A percentile compares a stretch with the other conserved stretches of the same genome.
These are phyloP conservation scores for Skeletonema costatum DNA, from an alignment of 108 stramenopile species.

Conservation along the genomic window DNA sequence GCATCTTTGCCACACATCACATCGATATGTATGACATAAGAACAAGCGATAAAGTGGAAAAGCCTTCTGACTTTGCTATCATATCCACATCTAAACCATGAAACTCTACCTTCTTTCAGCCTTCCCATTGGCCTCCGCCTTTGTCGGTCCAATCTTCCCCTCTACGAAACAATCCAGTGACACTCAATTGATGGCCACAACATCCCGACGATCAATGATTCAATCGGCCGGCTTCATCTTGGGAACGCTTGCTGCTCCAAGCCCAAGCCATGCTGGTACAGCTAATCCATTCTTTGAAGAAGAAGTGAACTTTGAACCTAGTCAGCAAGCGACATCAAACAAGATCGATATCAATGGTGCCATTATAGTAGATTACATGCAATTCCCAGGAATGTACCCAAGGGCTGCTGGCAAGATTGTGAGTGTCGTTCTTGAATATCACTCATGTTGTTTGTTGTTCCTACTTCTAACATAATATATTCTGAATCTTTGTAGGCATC, in stretches of 20 bases:
- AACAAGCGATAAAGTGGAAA: no score
- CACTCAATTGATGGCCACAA: slow-evolving; percentile 11
- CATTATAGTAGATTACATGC: slow-evolving; percentile 72
- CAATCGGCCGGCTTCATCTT: slow-evolving; percentile 10
- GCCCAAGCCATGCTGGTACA: slow-evolving; percentile 22
- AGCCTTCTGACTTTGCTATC: no score
- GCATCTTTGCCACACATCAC: no score
- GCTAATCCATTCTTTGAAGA: slow-evolving; percentile 34
- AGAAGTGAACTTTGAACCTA: slow-evolving; percentile 45
- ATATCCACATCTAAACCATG: background rate
- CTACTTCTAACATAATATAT: background rate
- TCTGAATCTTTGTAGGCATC: slow-evolving; percentile 30
- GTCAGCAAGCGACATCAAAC: slow-evolving; percentile 58
- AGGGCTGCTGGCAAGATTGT: slow-evolving; percentile 62
- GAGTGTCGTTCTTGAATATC: background rate
- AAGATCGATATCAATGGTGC: slow-evolving; percentile 73
- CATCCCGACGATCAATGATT: slow-evolving; percentile 14
- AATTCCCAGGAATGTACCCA: slow-evolving; percentile 69
- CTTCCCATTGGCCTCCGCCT: background rate
- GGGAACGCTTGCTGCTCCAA: slow-evolving; percentile 23
- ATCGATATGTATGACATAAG: background rate
- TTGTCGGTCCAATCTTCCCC: slow-evolving; percentile 14
- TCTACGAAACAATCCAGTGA: background rate
- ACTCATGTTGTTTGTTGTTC: background rate
- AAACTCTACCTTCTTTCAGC: background rate